These are phyloP conservation scores for Neoboletus magnificus DNA, from an alignment of 768 basidiomycete species.

Conservation along the genomic window DNA sequence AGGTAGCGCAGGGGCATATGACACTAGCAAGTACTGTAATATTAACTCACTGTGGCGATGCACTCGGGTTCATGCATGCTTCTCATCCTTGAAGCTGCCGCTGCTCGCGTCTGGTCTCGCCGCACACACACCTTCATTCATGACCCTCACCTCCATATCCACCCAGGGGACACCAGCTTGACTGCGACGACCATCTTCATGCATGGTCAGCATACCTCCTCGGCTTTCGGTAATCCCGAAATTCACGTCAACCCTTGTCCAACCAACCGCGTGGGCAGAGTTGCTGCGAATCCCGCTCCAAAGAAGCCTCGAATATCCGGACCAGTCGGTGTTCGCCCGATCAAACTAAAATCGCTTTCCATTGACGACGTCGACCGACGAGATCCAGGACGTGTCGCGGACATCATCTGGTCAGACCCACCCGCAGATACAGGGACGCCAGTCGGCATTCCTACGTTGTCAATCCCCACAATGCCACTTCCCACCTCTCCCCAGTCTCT, in stretches of 20 bases:
- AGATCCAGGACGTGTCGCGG: conserved; percentile 23
- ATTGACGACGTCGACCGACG: conserved; percentile 23
- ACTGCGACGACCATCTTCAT: not conserved
- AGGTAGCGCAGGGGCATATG: not conserved
- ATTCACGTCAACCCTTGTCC: not conserved
- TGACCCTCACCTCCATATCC: not conserved
- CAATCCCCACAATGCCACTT: conserved; percentile 19
- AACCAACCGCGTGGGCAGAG: not conserved
- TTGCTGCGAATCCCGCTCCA: not conserved
- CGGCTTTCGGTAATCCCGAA: not conserved
- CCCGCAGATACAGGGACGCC: conserved; percentile 1
- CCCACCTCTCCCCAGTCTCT: conserved; percentile 35
- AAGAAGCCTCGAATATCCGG: not conserved
- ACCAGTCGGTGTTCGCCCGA: conserved; percentile 2
- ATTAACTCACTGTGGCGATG: conserved; percentile 7
- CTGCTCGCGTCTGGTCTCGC: conserved; percentile 43
- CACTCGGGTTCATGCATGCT: conserved; percentile 36
- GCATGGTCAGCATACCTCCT: not conserved
- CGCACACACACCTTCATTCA: not conserved
- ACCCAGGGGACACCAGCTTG: no score
- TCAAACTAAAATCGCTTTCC: conserved; percentile 24
- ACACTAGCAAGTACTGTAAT: not conserved
- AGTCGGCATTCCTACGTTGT: not conserved
- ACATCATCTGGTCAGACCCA: conserved; percentile 4
- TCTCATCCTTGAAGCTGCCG: conserved; percentile 34